phyloP scores from a whole-genome alignment of 768 basidiomycete species.

The Fomitopsis pulvina region DNA sequence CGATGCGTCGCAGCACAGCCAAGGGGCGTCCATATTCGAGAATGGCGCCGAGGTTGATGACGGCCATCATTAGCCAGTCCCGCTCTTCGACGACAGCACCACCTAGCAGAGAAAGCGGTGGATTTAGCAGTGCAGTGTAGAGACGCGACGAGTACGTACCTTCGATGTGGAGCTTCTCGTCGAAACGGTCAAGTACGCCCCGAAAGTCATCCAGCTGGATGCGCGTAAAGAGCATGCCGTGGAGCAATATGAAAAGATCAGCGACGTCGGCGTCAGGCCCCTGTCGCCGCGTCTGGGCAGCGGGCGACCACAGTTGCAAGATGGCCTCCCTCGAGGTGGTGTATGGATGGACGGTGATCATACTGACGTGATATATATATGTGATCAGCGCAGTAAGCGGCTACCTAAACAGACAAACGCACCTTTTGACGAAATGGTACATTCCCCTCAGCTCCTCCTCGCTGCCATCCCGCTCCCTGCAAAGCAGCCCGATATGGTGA shows the following conservation, averaged over 20 bases:
- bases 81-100: conserved; percentile 57
- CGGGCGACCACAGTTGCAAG: conserved; percentile 78
- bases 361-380: conserved; percentile 36
- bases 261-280: conserved; percentile 66
- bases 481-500: conserved; percentile 86
- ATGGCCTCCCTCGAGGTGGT: conserved; percentile 84
- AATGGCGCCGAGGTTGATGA: conserved; percentile 73
- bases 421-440: conserved; percentile 97
- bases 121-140: background rate
- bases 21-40: conserved; percentile 82
- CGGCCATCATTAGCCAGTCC: conserved; percentile 97
- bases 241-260: conserved; percentile 86
- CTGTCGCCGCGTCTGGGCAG: conserved; percentile 66
- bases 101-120: conserved; percentile 8
- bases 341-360: conserved; percentile 90
- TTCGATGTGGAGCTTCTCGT: conserved; percentile 82
- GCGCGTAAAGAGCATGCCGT: conserved; percentile 96
- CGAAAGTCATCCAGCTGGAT: conserved; percentile 91
- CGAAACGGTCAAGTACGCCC: conserved; percentile 72
- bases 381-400: conserved; percentile 3
- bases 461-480: conserved; percentile 74
- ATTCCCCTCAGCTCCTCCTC: conserved; percentile 84
- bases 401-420: conserved; percentile 18
- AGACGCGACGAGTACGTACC: conserved; percentile 7
- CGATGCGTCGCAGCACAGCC: conserved; percentile 61